Percentiles rank a stretch among this genome's conserved stretches.
These are phyloP conservation scores for Leccinellum albellum DNA, from an alignment of 768 basidiomycete species.

Conservation along the genomic window DNA sequence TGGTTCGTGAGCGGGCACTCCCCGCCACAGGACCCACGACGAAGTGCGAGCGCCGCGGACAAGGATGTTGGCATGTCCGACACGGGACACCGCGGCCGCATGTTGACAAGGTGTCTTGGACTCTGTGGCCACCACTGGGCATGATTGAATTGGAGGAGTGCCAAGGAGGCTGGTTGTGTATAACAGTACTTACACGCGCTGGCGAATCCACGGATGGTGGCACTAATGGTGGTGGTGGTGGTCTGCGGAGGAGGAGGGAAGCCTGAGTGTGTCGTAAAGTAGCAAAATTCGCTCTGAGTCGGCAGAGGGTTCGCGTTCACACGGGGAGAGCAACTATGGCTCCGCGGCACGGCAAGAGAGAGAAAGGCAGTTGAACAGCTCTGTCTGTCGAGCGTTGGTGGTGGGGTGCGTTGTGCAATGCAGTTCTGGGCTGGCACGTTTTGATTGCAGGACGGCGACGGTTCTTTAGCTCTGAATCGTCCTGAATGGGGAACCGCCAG, in stretches of 20 bases:
- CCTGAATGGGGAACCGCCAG: constrained; percentile 3
- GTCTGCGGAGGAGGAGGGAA: constrained; percentile 1
- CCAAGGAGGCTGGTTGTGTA: background rate
- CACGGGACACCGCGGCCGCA: constrained; percentile 16
- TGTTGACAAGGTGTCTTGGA: constrained; percentile 5
- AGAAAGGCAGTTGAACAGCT: constrained; percentile 11
- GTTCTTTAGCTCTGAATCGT: background rate
- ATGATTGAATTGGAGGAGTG: background rate
- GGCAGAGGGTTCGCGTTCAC: constrained; percentile 8
- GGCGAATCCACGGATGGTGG: constrained; percentile 15
- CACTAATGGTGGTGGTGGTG: background rate
- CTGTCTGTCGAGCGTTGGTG: background rate
- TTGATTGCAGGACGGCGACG: constrained; percentile 15
- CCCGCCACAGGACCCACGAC: background rate
- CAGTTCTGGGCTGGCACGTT: constrained; percentile 16
- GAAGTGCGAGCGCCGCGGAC: constrained; percentile 16
- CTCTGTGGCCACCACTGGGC: constrained; percentile 3
- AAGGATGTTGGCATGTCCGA: constrained; percentile 2
- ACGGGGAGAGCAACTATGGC: background rate
- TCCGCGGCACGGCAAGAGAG: constrained; percentile 2
- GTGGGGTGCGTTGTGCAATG: constrained; percentile 1
- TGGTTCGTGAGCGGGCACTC: background rate
- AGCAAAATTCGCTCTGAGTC: background rate
- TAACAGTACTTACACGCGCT: background rate
- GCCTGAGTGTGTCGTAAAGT: constrained; percentile 10